phyloP scores from a whole-genome alignment of 768 basidiomycete genomes.

The Russula griseocarnosa region DNA sequence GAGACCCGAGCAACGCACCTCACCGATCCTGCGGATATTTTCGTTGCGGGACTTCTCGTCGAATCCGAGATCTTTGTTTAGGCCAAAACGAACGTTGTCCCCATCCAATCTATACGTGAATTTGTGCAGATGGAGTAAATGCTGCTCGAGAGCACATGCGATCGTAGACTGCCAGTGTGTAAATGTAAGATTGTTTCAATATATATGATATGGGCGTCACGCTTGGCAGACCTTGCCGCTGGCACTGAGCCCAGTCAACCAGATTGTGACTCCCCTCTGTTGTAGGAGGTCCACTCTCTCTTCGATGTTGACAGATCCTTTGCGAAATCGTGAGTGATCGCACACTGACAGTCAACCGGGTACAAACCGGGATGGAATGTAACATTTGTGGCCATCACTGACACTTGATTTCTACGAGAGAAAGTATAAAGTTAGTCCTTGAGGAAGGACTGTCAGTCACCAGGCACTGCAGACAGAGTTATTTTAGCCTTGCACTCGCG shows the following conservation, averaged over 20 bases:
- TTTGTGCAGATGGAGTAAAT: constrained; percentile 80
- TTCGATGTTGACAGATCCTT: constrained; percentile 22
- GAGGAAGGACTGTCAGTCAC: neutral
- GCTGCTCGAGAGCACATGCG: constrained; percentile 94
- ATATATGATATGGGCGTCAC: no score
- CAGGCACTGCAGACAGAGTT: neutral
- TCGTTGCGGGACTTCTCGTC: constrained; percentile 88
- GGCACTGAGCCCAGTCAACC: constrained; percentile 94
- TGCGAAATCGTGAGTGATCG: constrained; percentile 6
- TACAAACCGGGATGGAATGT: constrained; percentile 23
- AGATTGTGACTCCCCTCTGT: constrained; percentile 36
- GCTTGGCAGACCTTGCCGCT: constrained; percentile 74
- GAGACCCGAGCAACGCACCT: constrained; percentile 49
- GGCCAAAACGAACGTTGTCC: constrained; percentile 90
- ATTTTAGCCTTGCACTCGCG: neutral
- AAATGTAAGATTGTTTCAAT: neutral
- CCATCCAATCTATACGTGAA: constrained; percentile 93
- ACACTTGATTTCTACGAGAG: neutral
- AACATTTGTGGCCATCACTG: constrained; percentile 46
- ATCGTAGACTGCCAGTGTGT: constrained; percentile 73
- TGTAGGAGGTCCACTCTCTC: constrained; percentile 18
- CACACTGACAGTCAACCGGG: neutral
- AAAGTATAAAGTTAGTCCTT: neutral
- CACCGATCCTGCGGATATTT: constrained; percentile 95
- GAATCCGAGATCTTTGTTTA: constrained; percentile 96